Percentiles rank a stretch among this genome's conserved stretches.
Conservation (phyloP, 192 early-diverging fungal genomes). For the Phycomyces blakesleeanus region DNA sequence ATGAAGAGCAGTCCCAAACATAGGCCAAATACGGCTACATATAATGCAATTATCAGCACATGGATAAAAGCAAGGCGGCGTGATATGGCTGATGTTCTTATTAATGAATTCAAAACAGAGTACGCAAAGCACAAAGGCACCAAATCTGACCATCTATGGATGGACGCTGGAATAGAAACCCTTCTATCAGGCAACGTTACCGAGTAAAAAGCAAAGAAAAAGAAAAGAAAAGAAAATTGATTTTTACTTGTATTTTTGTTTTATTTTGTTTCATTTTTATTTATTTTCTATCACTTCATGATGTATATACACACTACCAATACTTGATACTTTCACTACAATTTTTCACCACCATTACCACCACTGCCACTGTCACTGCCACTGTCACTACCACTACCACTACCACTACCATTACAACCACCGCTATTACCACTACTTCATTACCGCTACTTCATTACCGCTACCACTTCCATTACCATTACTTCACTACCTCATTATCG, state of each 20-base stretch:
- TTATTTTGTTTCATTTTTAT: background rate
- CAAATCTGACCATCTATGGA: slow-evolving; percentile 15
- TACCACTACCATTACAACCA: too few species aligned
- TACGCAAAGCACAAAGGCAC: background rate
- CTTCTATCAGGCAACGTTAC: background rate
- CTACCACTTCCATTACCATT: too few species aligned
- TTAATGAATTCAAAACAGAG: slow-evolving; percentile 7
- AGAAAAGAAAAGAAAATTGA: too few species aligned
- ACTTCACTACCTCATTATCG: too few species aligned
- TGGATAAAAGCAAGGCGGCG: slow-evolving; percentile 10
- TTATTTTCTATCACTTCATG: background rate
- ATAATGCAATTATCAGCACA: slow-evolving; percentile 23
- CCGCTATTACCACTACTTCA: too few species aligned
- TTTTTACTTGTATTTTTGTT: too few species aligned
- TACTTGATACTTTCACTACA: too few species aligned
- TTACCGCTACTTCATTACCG: too few species aligned
- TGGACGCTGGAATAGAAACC: slow-evolving; percentile 7
- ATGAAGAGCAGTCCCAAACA: slow-evolving; percentile 21
- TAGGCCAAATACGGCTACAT: slow-evolving; percentile 35
- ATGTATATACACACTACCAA: background rate
- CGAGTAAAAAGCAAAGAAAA: too few species aligned
- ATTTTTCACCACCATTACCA: too few species aligned
- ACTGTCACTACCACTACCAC: too few species aligned
- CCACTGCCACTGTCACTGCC: too few species aligned
- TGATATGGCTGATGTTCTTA: slow-evolving; percentile 19